phyloP scores from a whole-genome alignment of 768 basidiomycete genomes.

The Phaffia australis region DNA sequence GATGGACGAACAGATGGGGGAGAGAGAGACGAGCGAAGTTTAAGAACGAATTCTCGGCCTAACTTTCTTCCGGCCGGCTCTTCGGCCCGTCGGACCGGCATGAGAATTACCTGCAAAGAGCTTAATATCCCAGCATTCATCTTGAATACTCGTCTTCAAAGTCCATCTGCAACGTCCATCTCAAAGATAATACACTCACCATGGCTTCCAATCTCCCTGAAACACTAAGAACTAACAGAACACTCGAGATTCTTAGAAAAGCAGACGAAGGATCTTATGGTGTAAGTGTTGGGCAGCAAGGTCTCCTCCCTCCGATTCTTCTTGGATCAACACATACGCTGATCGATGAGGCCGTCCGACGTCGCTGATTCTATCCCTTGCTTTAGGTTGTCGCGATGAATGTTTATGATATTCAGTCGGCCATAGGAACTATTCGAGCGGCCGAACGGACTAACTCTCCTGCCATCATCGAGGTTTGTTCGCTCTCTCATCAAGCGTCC shows the following conservation, averaged over 20 bases:
- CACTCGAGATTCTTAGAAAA: slow-evolving; percentile 36
- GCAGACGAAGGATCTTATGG: slow-evolving; percentile 36
- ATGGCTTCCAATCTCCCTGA: too few species aligned
- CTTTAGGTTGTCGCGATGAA: slow-evolving; percentile 31
- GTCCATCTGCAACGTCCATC: too few species aligned
- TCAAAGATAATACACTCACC: too few species aligned
- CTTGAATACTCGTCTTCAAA: too few species aligned
- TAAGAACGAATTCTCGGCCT: too few species aligned
- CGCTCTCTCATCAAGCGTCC: slow-evolving; percentile 14
- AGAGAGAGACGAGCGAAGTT: too few species aligned
- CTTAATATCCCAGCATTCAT: too few species aligned
- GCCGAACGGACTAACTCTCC: slow-evolving; percentile 36
- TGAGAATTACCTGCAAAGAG: too few species aligned
- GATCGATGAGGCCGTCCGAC: slow-evolving; percentile 17
- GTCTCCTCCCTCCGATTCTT: background rate
- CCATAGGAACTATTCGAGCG: slow-evolving; percentile 36
- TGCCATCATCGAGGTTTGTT: slow-evolving; percentile 37
- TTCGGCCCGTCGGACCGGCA: too few species aligned
- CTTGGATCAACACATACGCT: too few species aligned
- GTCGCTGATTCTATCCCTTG: background rate
- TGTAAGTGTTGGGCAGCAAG: background rate
- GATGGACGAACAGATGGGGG: too few species aligned
- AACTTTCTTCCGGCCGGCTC: too few species aligned
- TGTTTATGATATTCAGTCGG: slow-evolving; percentile 35
- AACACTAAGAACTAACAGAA: slow-evolving; percentile 30